Evolutionary conservation across 768 basidiomycete genomes (phyloP).

Genomic region (Leccinum arenicola): DNA sequence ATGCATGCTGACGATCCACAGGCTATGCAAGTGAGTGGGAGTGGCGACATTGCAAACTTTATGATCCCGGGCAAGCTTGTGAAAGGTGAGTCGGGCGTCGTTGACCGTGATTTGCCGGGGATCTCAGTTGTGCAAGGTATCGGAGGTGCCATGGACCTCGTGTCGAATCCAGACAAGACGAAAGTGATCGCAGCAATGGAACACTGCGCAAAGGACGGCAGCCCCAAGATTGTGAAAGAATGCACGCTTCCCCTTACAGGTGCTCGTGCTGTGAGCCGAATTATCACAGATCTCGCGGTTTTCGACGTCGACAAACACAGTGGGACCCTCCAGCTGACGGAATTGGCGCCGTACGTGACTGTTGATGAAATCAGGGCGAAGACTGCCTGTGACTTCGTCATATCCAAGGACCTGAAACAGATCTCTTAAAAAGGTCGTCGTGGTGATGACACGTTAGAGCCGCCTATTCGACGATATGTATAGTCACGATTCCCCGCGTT

Average conservation of each 20-base stretch:
- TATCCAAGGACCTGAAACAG: constrained; percentile 48
- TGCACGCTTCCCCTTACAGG: constrained; percentile 86
- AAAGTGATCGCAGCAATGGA: constrained; percentile 88
- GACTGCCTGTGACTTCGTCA: constrained; percentile 76
- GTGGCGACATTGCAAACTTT: constrained; percentile 94
- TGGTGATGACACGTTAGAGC: neutral
- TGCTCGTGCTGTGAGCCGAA: constrained; percentile 78
- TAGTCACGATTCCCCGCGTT: neutral
- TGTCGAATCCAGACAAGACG: constrained; percentile 93
- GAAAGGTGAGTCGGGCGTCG: constrained; percentile 69
- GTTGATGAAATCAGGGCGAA: constrained; percentile 79
- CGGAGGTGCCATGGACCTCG: constrained; percentile 95
- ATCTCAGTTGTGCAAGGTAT: constrained; percentile 54
- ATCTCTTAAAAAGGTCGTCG: constrained; percentile 4
- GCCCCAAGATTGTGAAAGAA: constrained; percentile 77
- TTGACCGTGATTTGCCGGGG: neutral
- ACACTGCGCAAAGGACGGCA: constrained; percentile 84
- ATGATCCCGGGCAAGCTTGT: constrained; percentile 97
- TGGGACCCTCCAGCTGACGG: constrained; percentile 69
- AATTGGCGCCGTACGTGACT: constrained; percentile 74
- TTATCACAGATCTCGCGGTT: constrained; percentile 87
- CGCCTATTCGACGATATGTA: neutral
- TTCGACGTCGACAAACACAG: constrained; percentile 78
- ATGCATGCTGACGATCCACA: constrained; percentile 26
- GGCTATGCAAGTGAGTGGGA: constrained; percentile 94